Evolutionary conservation across 257 asterid species (phyloP).

Genomic region (Nicotiana otophora): DNA sequence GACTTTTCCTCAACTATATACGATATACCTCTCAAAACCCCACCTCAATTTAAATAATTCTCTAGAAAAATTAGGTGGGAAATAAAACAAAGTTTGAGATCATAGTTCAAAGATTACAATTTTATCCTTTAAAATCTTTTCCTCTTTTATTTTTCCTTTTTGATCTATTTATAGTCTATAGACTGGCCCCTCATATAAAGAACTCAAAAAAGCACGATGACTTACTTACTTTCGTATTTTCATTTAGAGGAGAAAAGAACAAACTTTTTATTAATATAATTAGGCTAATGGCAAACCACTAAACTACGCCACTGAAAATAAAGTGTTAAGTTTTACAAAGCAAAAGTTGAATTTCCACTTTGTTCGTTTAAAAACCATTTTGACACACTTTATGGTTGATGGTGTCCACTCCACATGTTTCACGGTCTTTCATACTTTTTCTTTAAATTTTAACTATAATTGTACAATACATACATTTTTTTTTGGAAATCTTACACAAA

Average conservation of each 20-base stretch:
- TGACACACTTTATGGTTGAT: background rate
- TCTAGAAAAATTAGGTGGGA: background rate
- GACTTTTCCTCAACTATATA: background rate
- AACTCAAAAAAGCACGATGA: background rate
- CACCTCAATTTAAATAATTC: background rate
- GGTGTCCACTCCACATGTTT: background rate
- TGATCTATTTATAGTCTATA: background rate
- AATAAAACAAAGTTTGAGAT: background rate
- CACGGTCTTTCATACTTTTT: background rate
- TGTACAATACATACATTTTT: too few species aligned
- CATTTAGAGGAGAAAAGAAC: background rate
- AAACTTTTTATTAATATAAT: background rate
- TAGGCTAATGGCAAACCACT: background rate
- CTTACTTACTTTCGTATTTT: background rate
- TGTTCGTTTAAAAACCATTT: background rate
- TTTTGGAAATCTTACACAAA: too few species aligned
- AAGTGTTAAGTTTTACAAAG: background rate
- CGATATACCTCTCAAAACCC: background rate
- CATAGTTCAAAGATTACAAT: background rate
- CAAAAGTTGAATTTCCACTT: slow-evolving; percentile 5
- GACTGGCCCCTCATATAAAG: background rate
- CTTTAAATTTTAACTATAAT: background rate
- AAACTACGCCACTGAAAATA: background rate
- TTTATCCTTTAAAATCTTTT: background rate
- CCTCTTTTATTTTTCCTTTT: background rate